Conservation (phyloP, 352 stramenopile species). For the Pythium insidiosum region DNA sequence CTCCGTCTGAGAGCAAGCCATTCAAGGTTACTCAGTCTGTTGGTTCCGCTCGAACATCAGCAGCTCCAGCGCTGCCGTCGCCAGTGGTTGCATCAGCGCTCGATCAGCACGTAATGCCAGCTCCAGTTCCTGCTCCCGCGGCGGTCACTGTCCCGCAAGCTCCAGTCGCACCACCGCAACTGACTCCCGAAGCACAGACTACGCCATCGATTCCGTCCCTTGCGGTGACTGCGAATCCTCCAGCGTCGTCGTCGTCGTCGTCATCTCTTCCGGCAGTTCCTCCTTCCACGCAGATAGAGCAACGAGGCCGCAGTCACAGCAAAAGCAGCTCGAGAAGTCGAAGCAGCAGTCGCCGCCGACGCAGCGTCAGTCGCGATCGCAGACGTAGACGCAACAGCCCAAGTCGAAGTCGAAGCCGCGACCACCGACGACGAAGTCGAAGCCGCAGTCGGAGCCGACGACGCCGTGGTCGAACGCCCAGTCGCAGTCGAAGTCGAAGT, state of each 20-base stretch:
- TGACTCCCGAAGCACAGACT: too few species aligned
- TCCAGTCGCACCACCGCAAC: background rate
- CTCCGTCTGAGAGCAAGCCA: too few species aligned
- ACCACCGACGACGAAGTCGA: slow-evolving; percentile 5
- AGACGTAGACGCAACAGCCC: slow-evolving; percentile 10
- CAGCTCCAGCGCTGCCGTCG: background rate
- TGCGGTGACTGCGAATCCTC: background rate
- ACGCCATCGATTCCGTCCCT: too few species aligned
- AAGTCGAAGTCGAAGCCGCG: slow-evolving; percentile 2
- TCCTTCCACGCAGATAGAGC: background rate
- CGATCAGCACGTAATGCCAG: background rate
- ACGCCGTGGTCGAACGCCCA: too few species aligned
- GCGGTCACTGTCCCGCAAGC: background rate
- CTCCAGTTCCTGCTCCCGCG: background rate
- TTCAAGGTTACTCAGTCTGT: background rate
- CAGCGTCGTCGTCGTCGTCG: background rate
- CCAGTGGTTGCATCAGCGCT: background rate
- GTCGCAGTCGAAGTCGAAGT: slow-evolving; percentile 23
- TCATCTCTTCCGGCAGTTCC: background rate
- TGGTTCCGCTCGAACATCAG: background rate
- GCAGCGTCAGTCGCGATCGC: background rate
- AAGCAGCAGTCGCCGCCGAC: background rate
- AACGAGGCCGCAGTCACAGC: slow-evolving; percentile 4
- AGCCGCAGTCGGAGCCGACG: slow-evolving; percentile 10
- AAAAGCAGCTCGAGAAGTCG: slow-evolving; percentile 10